These are phyloP conservation scores for Ganoderma sinense DNA, from an alignment of 1,284 basidiomycete species.

Conservation along the genomic window DNA sequence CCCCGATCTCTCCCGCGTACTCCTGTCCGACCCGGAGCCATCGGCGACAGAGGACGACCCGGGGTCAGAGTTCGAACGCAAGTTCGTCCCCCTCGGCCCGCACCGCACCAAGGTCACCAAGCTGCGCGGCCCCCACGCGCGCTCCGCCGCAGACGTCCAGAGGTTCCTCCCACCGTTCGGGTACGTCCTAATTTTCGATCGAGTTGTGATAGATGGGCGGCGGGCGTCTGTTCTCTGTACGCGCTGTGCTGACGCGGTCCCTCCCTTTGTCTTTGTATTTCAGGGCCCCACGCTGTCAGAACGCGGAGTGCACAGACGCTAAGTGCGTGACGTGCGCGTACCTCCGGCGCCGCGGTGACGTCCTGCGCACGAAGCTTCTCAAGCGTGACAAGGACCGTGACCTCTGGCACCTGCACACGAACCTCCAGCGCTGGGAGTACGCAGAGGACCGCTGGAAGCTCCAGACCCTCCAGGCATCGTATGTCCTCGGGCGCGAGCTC, in stretches of 20 bases:
- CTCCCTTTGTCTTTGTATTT: background rate
- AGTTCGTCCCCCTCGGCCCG: conserved; percentile 3
- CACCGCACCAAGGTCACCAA: background rate
- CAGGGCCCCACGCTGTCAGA: conserved; percentile 6
- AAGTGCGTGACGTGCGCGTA: conserved; percentile 3
- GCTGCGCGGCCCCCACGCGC: conserved; percentile 3
- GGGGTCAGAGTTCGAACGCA: conserved; percentile 5
- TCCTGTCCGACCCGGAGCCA: background rate
- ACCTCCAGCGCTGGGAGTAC: conserved; percentile 9
- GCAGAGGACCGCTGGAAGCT: conserved; percentile 16
- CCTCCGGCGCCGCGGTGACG: conserved; percentile 6
- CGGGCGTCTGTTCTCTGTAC: background rate
- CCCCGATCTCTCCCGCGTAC: background rate
- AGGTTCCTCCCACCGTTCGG: conserved; percentile 9
- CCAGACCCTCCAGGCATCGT: conserved; percentile 9
- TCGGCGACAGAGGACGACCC: background rate
- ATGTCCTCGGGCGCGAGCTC: conserved; percentile 2
- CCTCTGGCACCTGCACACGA: conserved; percentile 5
- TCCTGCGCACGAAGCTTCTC: conserved; percentile 13
- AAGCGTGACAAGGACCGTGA: conserved; percentile 11
- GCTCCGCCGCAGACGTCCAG: background rate
- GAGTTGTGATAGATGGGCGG: background rate
- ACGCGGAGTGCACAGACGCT: conserved; percentile 4
- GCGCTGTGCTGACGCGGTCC: background rate
- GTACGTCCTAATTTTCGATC: background rate